phyloP scores from a whole-genome alignment of 1,284 basidiomycete species.

The Ceratobasidium theobromae region DNA sequence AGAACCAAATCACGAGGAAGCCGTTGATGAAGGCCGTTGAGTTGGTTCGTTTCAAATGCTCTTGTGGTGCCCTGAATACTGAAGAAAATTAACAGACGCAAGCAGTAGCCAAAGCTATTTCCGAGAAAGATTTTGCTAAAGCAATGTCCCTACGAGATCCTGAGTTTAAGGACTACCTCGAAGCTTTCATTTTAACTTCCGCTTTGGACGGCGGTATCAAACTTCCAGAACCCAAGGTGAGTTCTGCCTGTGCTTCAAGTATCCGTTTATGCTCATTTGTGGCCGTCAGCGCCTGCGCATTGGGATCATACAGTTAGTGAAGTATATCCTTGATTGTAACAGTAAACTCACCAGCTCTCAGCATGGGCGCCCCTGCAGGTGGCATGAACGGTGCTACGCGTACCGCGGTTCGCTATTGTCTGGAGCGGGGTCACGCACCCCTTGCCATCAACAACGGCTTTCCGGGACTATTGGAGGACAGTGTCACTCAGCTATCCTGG shows the following conservation, averaged over 20 bases:
- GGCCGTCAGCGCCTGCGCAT: slow-evolving; percentile 67
- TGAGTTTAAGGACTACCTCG: slow-evolving; percentile 86
- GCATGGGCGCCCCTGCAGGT: slow-evolving; percentile 94
- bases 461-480: slow-evolving; percentile 88
- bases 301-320: slow-evolving; percentile 86
- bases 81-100: slow-evolving; percentile 67
- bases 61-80: too few relatives aligned
- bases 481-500: slow-evolving; percentile 87
- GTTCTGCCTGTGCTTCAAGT: slow-evolving; percentile 35
- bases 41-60: slow-evolving; percentile 51
- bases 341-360: slow-evolving; percentile 43
- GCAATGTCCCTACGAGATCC: slow-evolving; percentile 89
- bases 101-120: slow-evolving; percentile 81
- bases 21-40: slow-evolving; percentile 92
- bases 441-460: slow-evolving; percentile 95
- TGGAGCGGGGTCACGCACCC: slow-evolving; percentile 88
- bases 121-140: slow-evolving; percentile 78
- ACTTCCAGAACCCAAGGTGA: slow-evolving; percentile 64
- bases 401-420: slow-evolving; percentile 90
- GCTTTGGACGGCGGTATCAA: slow-evolving; percentile 59
- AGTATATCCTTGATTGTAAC: not conserved
- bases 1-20: slow-evolving; percentile 93
- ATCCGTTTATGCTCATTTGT: not conserved
- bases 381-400: slow-evolving; percentile 99
- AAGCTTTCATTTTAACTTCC: slow-evolving; percentile 79